These are phyloP conservation scores for Botrytis byssoidea DNA, from an alignment of 2,329 filamentous ascomycete species.

Conservation along the genomic window DNA sequence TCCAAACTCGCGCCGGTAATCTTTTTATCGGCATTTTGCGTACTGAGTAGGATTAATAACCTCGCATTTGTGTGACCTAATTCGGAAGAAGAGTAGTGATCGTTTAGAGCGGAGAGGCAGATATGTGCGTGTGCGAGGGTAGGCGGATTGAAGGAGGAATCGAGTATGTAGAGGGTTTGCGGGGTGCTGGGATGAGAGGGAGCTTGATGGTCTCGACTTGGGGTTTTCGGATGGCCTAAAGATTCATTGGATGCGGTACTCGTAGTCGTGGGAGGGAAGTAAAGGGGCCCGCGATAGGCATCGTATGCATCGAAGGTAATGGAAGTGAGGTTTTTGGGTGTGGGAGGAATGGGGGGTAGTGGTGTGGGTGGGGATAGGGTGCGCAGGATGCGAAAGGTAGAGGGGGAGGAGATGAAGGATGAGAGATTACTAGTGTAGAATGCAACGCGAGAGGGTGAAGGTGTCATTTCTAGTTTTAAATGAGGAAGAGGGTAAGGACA, in stretches of 20 bases:
- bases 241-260: not conserved
- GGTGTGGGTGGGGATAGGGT: constrained; percentile 24
- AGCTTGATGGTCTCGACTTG: not conserved
- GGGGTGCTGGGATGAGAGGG: constrained; percentile 28
- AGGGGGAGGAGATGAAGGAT: constrained; percentile 32
- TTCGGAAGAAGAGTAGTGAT: constrained; percentile 19
- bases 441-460: not conserved
- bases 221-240: not conserved
- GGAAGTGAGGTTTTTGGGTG: constrained; percentile 1
- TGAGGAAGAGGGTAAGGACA: not conserved
- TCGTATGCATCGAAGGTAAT: not conserved
- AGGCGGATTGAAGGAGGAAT: constrained; percentile 69
- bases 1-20: constrained; percentile 67
- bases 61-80: constrained; percentile 37
- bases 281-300: not conserved
- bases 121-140: constrained; percentile 61
- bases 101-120: constrained; percentile 47
- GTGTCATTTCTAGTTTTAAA: not conserved
- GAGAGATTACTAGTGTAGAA: constrained; percentile 30
- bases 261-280: not conserved
- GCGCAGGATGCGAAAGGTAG: constrained; percentile 34
- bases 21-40: constrained; percentile 65
- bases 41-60: constrained; percentile 59
- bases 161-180: constrained; percentile 54
- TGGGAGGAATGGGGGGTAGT: constrained; percentile 44